Conservation (phyloP, 352 stramenopile species). For the Phytopythium sindhum region DNA sequence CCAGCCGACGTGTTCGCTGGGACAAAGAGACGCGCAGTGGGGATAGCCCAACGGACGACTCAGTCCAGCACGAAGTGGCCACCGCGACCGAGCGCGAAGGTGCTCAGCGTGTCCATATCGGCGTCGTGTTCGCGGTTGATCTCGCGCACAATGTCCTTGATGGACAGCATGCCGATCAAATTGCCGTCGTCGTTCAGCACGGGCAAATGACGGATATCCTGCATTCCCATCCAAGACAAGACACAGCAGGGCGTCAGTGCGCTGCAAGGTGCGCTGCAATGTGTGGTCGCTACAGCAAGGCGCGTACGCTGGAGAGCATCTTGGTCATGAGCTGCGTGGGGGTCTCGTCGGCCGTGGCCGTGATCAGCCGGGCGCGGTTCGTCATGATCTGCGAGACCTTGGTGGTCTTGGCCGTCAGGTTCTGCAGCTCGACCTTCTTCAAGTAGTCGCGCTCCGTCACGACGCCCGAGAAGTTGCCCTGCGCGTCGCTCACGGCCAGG, state of each 20-base stretch:
- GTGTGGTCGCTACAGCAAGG: background rate
- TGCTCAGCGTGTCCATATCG: slow-evolving; percentile 79
- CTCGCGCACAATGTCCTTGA: slow-evolving; percentile 92
- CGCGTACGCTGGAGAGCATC: slow-evolving; percentile 91
- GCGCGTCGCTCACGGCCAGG: slow-evolving; percentile 86
- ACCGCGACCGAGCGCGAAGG: slow-evolving; percentile 71
- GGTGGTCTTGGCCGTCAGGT: slow-evolving; percentile 82
- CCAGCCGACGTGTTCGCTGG: no score
- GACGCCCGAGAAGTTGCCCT: slow-evolving; percentile 89
- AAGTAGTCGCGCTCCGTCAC: slow-evolving; percentile 95
- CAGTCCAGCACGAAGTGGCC: slow-evolving; percentile 82
- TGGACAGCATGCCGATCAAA: slow-evolving; percentile 92
- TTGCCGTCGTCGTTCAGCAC: slow-evolving; percentile 91
- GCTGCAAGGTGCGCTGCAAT: background rate
- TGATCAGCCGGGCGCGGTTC: slow-evolving; percentile 87
- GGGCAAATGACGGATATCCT: slow-evolving; percentile 93
- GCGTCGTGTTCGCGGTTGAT: slow-evolving; percentile 80
- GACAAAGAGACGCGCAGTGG: no score
- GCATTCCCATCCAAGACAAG: background rate
- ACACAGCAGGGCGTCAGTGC: background rate
- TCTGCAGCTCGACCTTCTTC: slow-evolving; percentile 94
- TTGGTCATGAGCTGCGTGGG: slow-evolving; percentile 93
- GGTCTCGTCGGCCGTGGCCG: slow-evolving; percentile 82
- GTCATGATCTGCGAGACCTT: slow-evolving; percentile 94
- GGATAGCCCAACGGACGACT: background rate